Evolutionary conservation across 202 grass and related monocot species (phyloP).

Genomic region (Schoenoplectus triqueter): DNA sequence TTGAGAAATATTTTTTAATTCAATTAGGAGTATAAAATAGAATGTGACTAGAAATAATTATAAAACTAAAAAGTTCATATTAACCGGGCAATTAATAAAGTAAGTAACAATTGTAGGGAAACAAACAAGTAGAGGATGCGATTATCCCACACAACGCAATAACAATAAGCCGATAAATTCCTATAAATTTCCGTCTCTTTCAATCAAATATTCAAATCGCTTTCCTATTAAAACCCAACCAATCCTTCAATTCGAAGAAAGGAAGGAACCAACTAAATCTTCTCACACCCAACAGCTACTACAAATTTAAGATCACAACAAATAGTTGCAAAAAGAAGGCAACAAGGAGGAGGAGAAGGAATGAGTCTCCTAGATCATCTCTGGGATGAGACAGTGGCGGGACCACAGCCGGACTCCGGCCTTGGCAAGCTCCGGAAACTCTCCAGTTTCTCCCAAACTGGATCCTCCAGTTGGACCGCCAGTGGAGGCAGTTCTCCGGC

Average conservation of each 20-base stretch:
- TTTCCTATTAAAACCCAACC: background rate
- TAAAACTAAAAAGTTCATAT: background rate
- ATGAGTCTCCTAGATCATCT: conserved; percentile 89
- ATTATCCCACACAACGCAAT: background rate
- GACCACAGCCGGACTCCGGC: conserved; percentile 72
- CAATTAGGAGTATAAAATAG: background rate
- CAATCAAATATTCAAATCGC: background rate
- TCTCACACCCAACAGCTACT: conserved; percentile 26
- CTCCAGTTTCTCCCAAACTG: conserved; percentile 62
- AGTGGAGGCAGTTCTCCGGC: conserved; percentile 13
- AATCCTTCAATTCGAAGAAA: background rate
- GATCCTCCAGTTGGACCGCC: conserved; percentile 33
- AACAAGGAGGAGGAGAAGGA: background rate
- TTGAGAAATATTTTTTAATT: background rate
- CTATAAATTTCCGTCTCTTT: conserved; percentile 18
- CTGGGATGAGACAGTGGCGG: conserved; percentile 95
- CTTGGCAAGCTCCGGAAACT: conserved; percentile 93
- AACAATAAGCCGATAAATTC: conserved; percentile 8
- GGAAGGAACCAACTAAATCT: background rate
- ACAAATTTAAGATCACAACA: conserved; percentile 9
- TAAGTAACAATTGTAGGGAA: background rate
- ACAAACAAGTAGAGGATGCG: background rate
- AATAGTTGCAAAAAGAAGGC: background rate
- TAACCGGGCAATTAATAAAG: background rate
- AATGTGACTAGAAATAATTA: background rate